Evolutionary conservation across 2,329 filamentous ascomycete genomes (phyloP).

Genomic region (Fusarium neocosmosporiellum): DNA sequence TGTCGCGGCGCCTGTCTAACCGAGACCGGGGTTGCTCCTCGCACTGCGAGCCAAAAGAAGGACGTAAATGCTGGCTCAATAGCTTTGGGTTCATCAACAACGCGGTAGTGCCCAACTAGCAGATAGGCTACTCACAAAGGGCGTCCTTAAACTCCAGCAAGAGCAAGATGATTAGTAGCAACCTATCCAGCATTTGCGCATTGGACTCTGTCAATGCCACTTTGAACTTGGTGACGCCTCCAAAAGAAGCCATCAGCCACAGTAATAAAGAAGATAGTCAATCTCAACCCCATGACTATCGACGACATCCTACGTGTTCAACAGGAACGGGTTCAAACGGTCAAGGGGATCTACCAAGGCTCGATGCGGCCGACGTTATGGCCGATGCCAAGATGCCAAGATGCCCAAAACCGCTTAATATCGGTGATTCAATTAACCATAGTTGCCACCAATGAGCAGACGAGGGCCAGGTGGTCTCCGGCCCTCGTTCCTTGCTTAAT

Average conservation of each 20-base stretch:
- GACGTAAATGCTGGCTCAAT: not conserved
- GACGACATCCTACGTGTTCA: not conserved
- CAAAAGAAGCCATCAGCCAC: not conserved
- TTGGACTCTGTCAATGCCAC: not conserved
- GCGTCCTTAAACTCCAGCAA: not conserved
- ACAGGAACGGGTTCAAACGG: not conserved
- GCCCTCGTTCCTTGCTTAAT: not conserved
- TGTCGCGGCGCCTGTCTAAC: not conserved
- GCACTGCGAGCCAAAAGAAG: not conserved
- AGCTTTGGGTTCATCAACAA: not conserved
- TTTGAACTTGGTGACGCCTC: not conserved
- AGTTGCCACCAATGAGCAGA: not conserved
- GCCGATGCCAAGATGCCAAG: not conserved
- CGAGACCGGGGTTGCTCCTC: not conserved
- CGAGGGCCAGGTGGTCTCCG: not conserved
- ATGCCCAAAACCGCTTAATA: not conserved
- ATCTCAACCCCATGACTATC: not conserved
- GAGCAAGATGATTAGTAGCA: not conserved
- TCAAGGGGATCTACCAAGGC: not conserved
- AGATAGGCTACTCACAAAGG: not conserved
- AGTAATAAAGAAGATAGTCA: not conserved
- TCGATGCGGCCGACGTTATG: not conserved
- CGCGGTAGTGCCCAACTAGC: not conserved
- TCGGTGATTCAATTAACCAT: not conserved
- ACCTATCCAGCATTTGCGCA: not conserved